phyloP scores from a whole-genome alignment of 2,329 filamentous ascomycete genomes.

The Alternaria viburni region DNA sequence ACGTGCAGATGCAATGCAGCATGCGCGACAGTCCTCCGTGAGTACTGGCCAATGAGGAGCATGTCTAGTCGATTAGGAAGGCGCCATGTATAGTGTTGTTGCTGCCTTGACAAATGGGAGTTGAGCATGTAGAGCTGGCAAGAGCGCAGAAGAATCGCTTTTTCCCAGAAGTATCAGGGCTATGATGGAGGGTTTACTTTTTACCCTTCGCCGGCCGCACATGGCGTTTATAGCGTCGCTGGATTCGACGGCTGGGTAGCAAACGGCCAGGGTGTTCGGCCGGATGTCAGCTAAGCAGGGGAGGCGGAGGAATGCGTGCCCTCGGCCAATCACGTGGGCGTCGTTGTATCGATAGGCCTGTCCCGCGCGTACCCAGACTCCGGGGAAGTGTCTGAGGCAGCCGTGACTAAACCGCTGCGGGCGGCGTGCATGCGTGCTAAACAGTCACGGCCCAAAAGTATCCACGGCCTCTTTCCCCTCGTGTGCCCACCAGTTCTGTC shows the following conservation, averaged over 20 bases:
- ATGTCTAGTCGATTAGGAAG: slow-evolving; percentile 15
- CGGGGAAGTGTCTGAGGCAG: slow-evolving; percentile 25
- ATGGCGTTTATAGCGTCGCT: slow-evolving; percentile 9
- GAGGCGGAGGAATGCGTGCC: slow-evolving; percentile 11
- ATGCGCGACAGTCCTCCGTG: slow-evolving; percentile 21
- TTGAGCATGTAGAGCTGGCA: neutral
- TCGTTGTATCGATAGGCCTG: slow-evolving; percentile 4
- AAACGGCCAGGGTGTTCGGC: slow-evolving; percentile 7
- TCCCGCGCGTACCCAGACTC: slow-evolving; percentile 27
- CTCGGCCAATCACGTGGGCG: slow-evolving; percentile 22
- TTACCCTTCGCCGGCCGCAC: slow-evolving; percentile 12
- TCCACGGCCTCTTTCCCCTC: slow-evolving; percentile 34
- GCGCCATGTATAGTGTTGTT: slow-evolving; percentile 12
- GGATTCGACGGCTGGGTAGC: slow-evolving; percentile 1
- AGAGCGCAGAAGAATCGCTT: neutral
- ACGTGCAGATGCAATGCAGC: slow-evolving; percentile 16
- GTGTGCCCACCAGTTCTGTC: slow-evolving; percentile 21
- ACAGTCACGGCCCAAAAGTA: slow-evolving; percentile 33
- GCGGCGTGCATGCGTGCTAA: slow-evolving; percentile 23
- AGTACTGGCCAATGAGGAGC: slow-evolving; percentile 23
- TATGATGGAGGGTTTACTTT: slow-evolving; percentile 1
- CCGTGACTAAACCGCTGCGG: slow-evolving; percentile 20
- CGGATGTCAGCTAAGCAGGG: slow-evolving; percentile 12
- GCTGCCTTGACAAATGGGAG: slow-evolving; percentile 18
- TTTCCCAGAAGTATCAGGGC: slow-evolving; percentile 1